phyloP scores from a whole-genome alignment of 306 rosid genomes.

The Cicer bijugum region DNA sequence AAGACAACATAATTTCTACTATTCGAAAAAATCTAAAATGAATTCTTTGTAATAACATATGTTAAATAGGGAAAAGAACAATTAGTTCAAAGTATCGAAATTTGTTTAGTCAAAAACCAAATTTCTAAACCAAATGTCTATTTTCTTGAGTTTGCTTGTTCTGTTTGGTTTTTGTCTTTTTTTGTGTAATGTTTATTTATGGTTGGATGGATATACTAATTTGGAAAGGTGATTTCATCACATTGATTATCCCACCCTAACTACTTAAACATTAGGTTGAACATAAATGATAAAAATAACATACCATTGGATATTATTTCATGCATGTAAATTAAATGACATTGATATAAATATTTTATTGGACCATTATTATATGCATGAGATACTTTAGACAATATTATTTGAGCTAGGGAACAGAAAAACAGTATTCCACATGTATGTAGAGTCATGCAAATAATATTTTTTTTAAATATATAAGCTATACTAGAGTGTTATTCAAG shows the following conservation, averaged over 20 bases:
- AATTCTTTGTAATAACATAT: constrained; percentile 41
- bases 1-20: too few relatives aligned
- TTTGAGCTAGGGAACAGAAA: constrained; percentile 41
- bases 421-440: constrained; percentile 5
- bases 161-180: constrained; percentile 55
- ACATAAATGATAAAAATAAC: constrained; percentile 45
- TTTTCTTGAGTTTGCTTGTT: constrained; percentile 47
- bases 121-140: constrained; percentile 24
- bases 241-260: constrained; percentile 60
- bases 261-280: constrained; percentile 57
- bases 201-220: constrained; percentile 48
- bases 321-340: constrained; percentile 47
- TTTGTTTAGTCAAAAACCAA: constrained; percentile 38
- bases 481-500: constrained; percentile 41
- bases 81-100: constrained; percentile 30
- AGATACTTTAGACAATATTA: constrained; percentile 49
- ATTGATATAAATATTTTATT: constrained; percentile 45
- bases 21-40: background rate
- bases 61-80: constrained; percentile 28
- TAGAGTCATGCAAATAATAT: constrained; percentile 17
- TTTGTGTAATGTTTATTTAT: constrained; percentile 41
- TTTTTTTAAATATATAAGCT: background rate
- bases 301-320: constrained; percentile 45
- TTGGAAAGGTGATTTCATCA: constrained; percentile 54
- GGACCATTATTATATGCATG: constrained; percentile 47